phyloP scores from a whole-genome alignment of 805 yeast species.

The Ogataea dorogensis region DNA sequence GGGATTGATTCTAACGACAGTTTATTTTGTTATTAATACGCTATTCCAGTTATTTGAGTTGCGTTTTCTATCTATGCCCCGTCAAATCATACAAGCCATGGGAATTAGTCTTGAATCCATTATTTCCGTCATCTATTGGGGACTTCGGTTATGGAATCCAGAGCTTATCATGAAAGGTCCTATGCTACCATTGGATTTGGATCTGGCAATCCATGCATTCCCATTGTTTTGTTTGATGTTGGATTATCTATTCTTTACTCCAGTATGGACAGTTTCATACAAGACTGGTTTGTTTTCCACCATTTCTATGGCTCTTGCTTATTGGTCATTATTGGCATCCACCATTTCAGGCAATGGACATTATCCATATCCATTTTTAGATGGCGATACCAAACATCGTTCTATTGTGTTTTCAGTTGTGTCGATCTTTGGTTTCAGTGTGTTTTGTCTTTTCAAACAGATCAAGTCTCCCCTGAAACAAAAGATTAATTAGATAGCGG shows the following conservation, averaged over 20 bases:
- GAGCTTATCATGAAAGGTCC: slow-evolving; percentile 44
- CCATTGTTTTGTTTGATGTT: slow-evolving; percentile 52
- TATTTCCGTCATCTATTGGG: slow-evolving; percentile 70
- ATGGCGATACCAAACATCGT: slow-evolving; percentile 47
- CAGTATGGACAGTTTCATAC: slow-evolving; percentile 38
- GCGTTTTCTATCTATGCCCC: slow-evolving; percentile 22
- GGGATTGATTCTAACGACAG: slow-evolving; percentile 48
- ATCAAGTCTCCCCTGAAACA: slow-evolving; percentile 4
- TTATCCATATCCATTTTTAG: slow-evolving; percentile 69
- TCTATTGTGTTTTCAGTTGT: slow-evolving; percentile 49
- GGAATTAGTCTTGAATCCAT: slow-evolving; percentile 58
- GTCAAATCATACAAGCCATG: slow-evolving; percentile 48
- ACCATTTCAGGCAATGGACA: slow-evolving; percentile 44
- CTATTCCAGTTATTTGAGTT: slow-evolving; percentile 36
- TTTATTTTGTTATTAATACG: slow-evolving; percentile 41
- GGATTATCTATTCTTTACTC: slow-evolving; percentile 57
- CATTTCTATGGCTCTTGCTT: slow-evolving; percentile 40
- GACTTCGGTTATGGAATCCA: slow-evolving; percentile 52
- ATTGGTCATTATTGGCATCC: slow-evolving; percentile 52
- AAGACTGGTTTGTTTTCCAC: slow-evolving; percentile 41
- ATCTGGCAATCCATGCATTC: slow-evolving; percentile 56
- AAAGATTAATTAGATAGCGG: background rate
- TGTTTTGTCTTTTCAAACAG: slow-evolving; percentile 25
- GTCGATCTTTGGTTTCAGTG: slow-evolving; percentile 36
- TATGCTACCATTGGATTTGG: slow-evolving; percentile 49